Base-by-base conservation (phyloP, 331 rosid species). In the Saraca asoca region DNA sequence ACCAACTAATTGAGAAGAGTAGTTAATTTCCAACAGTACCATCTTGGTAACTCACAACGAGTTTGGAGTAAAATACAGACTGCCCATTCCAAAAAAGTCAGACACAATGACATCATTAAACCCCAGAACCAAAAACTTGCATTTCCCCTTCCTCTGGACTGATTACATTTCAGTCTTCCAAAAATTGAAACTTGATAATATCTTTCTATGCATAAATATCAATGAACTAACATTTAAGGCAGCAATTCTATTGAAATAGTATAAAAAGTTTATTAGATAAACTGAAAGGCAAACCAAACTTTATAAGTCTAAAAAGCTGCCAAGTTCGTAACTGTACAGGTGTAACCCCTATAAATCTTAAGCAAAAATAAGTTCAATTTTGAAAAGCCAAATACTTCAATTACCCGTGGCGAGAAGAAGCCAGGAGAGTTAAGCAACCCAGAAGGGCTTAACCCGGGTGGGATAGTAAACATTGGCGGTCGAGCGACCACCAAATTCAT, bases 391-490 rank as follows among this genome's bases (percentile, higher is more conserved):
- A 31, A 41, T 12, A 4, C 44, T 72, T n/a, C n/a, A n/a, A n/a
- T 75, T 72, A 94, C 99, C 92, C 75, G 96, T 0, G 97, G 97
- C 12, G 96, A 72, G 77, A 88, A 94, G 81, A 94, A 86, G 0
- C 90, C 95, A 0, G 99, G 99, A 1, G 99, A 94, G 63, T 88
- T 94, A 12, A 94, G 85, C 75, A 90, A 83, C 2, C 96, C 97
- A 1, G 99, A 94, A 12, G 98, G 96, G 63, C 92, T 90, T 75
- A 93, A 62, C 45, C 96, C 97, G 0, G 96, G 86, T 0, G 97
- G 94, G 5, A 93, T 74, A 19, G 95, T 81, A 62, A 94, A 94
- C 77, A 94, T 14, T 33, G 91, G 92, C 0, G 96, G 75, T 6
- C 87, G 86, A 73, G 92, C 86, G 63, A 88, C 83, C 38, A 83